Conservation (phyloP, 805 yeast species). For the Myxozyma melibiosi region DNA sequence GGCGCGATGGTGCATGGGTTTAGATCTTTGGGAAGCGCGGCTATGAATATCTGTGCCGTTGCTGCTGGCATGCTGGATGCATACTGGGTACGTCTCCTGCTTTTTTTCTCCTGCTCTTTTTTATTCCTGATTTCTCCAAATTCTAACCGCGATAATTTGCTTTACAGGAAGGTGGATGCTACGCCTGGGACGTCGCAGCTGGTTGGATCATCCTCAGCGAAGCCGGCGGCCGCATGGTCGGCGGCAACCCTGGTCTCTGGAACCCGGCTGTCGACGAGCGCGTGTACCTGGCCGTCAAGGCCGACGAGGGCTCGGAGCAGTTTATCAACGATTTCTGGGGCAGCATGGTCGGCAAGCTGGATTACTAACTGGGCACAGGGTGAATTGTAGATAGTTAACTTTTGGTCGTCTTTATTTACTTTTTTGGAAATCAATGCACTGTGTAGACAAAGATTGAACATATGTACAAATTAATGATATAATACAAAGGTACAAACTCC, state of each 20-base stretch:
- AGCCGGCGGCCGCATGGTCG: conserved; percentile 60
- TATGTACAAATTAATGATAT: not conserved
- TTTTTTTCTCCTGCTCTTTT: not conserved
- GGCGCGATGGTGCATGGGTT: conserved; percentile 66
- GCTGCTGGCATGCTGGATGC: conserved; percentile 62
- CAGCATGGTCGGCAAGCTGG: conserved; percentile 51
- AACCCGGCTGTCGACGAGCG: conserved; percentile 54
- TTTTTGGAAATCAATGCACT: too few species aligned
- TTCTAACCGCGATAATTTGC: conserved; percentile 34
- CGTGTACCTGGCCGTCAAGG: conserved; percentile 61
- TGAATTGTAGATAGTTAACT: not conserved
- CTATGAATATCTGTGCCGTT: conserved; percentile 60
- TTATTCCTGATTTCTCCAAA: too few species aligned
- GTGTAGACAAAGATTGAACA: too few species aligned
- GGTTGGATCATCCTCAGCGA: conserved; percentile 65
- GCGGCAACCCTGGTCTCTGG: conserved; percentile 56
- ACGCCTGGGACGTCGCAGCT: conserved; percentile 71
- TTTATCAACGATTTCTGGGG: conserved; percentile 56
- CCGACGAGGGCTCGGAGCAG: conserved; percentile 51
- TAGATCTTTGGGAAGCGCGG: conserved; percentile 65
- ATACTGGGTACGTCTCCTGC: conserved; percentile 50
- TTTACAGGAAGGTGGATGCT: conserved; percentile 73
- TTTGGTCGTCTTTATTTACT: not conserved
- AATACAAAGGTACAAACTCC: not conserved
- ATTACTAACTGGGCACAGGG: conserved; percentile 38